Percentiles rank a stretch among this genome's conserved stretches.
phyloP scores from a whole-genome alignment of 2,329 filamentous ascomycete species.

The Tolypocladium tropicale region DNA sequence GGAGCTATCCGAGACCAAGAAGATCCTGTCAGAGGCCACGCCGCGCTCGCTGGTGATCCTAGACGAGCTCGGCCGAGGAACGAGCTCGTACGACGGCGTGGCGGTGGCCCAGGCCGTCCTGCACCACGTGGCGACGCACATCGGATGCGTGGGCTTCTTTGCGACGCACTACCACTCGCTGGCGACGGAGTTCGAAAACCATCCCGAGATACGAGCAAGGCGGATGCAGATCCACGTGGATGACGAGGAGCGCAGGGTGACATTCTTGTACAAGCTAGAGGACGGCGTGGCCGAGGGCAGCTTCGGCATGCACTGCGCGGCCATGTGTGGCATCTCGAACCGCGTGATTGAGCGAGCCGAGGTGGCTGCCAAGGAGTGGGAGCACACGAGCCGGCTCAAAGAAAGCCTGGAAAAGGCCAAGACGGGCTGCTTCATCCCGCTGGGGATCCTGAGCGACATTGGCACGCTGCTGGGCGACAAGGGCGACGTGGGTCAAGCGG shows the following conservation, averaged over 20 bases:
- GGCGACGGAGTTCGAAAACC: constrained; percentile 78
- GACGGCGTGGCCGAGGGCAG: constrained; percentile 89
- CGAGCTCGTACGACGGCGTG: constrained; percentile 90
- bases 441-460: constrained; percentile 83
- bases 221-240: constrained; percentile 96
- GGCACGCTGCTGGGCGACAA: constrained; percentile 60
- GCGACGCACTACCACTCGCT: constrained; percentile 96
- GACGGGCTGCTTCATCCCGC: constrained; percentile 68
- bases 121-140: constrained; percentile 89
- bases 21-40: constrained; percentile 90
- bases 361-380: constrained; percentile 82
- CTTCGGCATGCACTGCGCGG: constrained; percentile 97
- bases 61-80: constrained; percentile 91
- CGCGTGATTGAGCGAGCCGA: constrained; percentile 82
- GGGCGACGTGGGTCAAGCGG: constrained; percentile 36
- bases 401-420: constrained; percentile 77
- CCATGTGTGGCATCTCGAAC: constrained; percentile 88
- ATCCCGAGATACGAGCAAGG: constrained; percentile 77
- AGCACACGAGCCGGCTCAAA: constrained; percentile 84
- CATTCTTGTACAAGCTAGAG: constrained; percentile 91
- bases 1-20: constrained; percentile 93
- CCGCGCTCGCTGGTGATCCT: constrained; percentile 91
- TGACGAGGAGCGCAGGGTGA: constrained; percentile 73
- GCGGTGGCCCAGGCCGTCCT: constrained; percentile 93
- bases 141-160: constrained; percentile 92